A percentile compares a stretch with the other conserved stretches of the same genome.
Conservation (phyloP, 768 basidiomycete genomes). For the Pleurotus cornucopiae region DNA sequence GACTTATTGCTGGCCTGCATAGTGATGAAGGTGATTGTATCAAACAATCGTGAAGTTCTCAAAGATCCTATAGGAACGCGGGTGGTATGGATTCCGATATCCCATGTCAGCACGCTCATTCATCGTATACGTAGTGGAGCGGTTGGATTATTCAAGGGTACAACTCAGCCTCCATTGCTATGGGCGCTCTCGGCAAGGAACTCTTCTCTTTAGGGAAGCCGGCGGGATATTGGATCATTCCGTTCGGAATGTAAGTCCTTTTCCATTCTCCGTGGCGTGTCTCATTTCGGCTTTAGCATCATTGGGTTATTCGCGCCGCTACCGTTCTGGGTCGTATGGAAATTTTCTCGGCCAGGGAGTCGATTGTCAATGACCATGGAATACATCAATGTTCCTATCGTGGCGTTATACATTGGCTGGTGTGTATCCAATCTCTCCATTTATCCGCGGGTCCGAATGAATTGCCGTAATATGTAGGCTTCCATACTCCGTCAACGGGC, state of each 20-base stretch:
- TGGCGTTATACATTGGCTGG: constrained; percentile 34
- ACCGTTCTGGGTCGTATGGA: constrained; percentile 44
- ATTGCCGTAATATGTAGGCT: constrained; percentile 18
- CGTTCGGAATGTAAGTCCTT: constrained; percentile 38
- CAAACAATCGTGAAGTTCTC: constrained; percentile 39
- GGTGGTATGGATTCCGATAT: constrained; percentile 25
- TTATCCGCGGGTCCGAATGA: background rate
- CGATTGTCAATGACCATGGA: constrained; percentile 27
- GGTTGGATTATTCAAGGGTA: constrained; percentile 51
- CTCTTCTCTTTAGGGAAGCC: constrained; percentile 49
- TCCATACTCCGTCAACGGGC: constrained; percentile 50
- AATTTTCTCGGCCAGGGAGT: constrained; percentile 28
- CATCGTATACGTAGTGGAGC: constrained; percentile 31
- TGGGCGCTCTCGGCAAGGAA: constrained; percentile 50
- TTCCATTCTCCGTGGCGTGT: background rate
- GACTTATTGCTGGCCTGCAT: background rate
- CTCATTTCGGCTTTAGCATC: constrained; percentile 18
- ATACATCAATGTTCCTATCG: constrained; percentile 44
- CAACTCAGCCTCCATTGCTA: constrained; percentile 52
- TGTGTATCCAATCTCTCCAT: constrained; percentile 12
- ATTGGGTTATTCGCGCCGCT: constrained; percentile 46
- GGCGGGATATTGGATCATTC: constrained; percentile 35
- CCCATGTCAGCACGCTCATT: background rate
- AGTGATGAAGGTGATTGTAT: constrained; percentile 49
- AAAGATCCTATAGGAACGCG: constrained; percentile 46